Conservation (phyloP, 1,284 basidiomycete genomes). For the Leccinum pallidistipes region DNA sequence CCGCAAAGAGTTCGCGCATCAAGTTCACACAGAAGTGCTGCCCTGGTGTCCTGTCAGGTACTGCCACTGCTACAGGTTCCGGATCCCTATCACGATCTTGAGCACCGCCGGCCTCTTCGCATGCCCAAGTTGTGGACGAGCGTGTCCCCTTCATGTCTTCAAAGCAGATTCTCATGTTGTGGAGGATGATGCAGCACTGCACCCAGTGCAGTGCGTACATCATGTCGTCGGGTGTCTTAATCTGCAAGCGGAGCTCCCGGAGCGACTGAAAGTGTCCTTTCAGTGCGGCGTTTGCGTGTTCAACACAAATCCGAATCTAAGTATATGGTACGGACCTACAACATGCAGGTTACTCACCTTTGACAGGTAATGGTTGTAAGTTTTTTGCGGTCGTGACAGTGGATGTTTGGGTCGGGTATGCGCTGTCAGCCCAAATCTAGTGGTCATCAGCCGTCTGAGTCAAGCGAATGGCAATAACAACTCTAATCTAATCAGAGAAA, state of each 20-base stretch:
- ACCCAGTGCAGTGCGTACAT: not conserved
- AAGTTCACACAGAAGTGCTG: not conserved
- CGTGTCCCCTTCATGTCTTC: not conserved
- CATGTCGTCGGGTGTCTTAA: not conserved
- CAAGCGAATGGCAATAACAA: too few relatives aligned
- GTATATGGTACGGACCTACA: too few relatives aligned
- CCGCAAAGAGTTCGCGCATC: not conserved
- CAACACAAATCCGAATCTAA: not conserved
- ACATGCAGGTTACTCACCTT: not conserved
- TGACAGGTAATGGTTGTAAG: not conserved
- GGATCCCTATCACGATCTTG: too few relatives aligned
- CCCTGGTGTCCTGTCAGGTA: not conserved
- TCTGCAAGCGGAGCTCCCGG: not conserved
- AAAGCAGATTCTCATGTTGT: constrained; percentile 7
- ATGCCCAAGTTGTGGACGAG: not conserved
- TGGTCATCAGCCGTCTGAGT: not conserved
- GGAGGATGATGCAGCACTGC: not conserved
- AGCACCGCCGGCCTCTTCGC: not conserved
- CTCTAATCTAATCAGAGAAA: too few relatives aligned
- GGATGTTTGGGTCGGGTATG: not conserved
- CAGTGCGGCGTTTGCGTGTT: not conserved
- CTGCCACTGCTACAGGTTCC: not conserved
- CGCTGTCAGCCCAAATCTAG: not conserved
- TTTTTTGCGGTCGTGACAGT: not conserved
- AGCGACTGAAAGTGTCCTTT: not conserved